Percentiles rank a stretch among this genome's conserved stretches.
These are phyloP conservation scores for Thalassiosira hispida DNA, from an alignment of 352 stramenopile genomes.

Conservation along the genomic window DNA sequence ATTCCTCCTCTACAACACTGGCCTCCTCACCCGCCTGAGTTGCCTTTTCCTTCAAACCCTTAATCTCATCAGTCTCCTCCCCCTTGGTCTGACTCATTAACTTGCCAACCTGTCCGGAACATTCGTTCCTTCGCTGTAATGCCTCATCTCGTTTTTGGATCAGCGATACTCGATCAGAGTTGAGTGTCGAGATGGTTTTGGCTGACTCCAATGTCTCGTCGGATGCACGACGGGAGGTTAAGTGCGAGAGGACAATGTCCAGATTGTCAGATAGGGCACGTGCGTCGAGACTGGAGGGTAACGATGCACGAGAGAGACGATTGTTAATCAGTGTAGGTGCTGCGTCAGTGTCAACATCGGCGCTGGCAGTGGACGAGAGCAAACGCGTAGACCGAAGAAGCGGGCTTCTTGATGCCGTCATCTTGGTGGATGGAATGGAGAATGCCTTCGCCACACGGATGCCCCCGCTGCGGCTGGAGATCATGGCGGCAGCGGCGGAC, in stretches of 20 bases:
- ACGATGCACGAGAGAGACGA: constrained; percentile 28
- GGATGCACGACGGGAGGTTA: constrained; percentile 67
- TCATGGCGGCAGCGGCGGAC: not conserved
- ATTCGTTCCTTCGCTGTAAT: constrained; percentile 75
- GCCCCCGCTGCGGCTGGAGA: constrained; percentile 5
- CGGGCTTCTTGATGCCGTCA: not conserved
- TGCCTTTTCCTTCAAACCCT: constrained; percentile 72
- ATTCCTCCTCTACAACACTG: constrained; percentile 55
- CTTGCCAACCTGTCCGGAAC: constrained; percentile 80
- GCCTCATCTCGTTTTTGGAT: constrained; percentile 76
- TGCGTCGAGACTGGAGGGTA: constrained; percentile 59
- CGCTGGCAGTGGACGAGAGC: constrained; percentile 2
- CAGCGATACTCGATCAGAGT: constrained; percentile 55
- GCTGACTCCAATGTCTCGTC: constrained; percentile 64
- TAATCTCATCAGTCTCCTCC: constrained; percentile 68
- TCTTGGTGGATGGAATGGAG: not conserved
- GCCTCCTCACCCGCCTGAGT: constrained; percentile 62
- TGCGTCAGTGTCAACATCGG: not conserved
- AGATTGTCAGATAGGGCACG: constrained; percentile 70
- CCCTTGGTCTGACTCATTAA: constrained; percentile 78
- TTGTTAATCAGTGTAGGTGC: constrained; percentile 23
- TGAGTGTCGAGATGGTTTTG: constrained; percentile 54
- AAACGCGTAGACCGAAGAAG: not conserved
- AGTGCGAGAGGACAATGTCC: constrained; percentile 70
- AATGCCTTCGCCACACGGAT: constrained; percentile 4